Percentiles rank a stretch among this genome's conserved stretches.
Evolutionary conservation across 768 basidiomycete species (phyloP).

Genomic region (Suillus cothurnatus): DNA sequence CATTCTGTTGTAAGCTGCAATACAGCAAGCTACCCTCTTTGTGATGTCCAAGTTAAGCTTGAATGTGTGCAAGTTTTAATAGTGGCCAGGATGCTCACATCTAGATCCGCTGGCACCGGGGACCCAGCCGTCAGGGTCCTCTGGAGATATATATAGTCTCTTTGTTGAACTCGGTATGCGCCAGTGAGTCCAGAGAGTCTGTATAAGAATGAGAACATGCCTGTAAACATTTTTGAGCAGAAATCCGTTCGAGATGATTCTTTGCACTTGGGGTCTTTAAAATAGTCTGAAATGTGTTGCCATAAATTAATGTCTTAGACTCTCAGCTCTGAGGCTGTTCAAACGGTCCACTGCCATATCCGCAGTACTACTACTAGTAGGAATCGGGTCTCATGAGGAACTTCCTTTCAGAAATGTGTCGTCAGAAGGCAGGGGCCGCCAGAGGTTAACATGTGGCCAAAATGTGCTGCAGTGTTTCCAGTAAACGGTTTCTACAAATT

Average conservation of each 20-base stretch:
- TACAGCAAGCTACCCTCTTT: background rate
- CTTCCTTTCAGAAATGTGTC: background rate
- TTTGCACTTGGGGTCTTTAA: background rate
- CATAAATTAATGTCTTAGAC: too few species aligned
- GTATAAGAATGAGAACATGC: background rate
- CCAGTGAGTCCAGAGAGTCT: background rate
- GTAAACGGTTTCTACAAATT: too few species aligned
- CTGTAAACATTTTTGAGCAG: background rate
- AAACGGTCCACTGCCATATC: background rate
- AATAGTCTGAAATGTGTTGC: background rate
- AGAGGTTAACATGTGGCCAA: background rate
- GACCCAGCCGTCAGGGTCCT: background rate
- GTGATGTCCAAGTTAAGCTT: background rate
- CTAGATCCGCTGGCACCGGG: constrained; percentile 4
- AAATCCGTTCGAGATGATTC: background rate
- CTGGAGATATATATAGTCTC: background rate
- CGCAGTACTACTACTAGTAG: background rate
- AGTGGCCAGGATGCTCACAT: background rate
- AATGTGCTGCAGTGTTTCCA: background rate
- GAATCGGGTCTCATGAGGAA: background rate
- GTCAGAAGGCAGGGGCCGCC: background rate
- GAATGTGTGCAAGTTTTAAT: background rate
- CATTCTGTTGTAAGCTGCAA: background rate
- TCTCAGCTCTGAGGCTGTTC: too few species aligned
- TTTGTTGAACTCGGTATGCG: background rate